Evolutionary conservation across 257 asterid species (phyloP).

Genomic region (Nicotiana undulata): DNA sequence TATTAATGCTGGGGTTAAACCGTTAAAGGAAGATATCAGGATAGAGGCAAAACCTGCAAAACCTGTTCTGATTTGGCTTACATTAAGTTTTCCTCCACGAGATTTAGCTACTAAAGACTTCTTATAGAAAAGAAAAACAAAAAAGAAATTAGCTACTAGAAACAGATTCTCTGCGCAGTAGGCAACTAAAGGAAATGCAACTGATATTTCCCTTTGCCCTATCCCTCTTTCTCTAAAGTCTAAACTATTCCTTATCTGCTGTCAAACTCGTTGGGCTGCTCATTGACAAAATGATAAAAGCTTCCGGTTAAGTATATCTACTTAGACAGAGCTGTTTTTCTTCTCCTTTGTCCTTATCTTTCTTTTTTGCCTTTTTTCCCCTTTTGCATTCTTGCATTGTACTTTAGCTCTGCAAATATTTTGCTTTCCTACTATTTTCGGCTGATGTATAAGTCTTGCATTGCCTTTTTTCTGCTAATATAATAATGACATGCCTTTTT

Average conservation of each 20-base stretch:
- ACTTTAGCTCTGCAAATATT: not conserved
- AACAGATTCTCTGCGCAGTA: not conserved
- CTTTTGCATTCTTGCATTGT: not conserved
- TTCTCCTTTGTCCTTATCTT: not conserved
- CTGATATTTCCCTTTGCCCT: not conserved
- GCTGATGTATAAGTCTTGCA: not conserved
- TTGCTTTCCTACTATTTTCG: not conserved
- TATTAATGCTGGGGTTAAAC: not conserved
- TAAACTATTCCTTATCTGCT: not conserved
- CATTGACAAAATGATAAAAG: not conserved
- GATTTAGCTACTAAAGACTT: not conserved
- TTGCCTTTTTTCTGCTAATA: not conserved
- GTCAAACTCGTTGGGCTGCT: not conserved
- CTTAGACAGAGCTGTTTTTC: not conserved
- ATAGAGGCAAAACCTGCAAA: not conserved
- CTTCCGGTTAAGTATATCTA: not conserved
- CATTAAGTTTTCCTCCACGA: not conserved
- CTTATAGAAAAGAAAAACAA: no score
- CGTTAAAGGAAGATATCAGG: not conserved
- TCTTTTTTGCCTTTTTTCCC: not conserved
- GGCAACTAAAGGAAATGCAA: not conserved
- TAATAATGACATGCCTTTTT: not conserved
- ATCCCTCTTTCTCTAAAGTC: not conserved
- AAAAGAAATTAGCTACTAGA: not conserved
- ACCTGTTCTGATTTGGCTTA: not conserved